Base-by-base conservation (phyloP, 2,329 filamentous ascomycete genomes). In the Pleoardoris graminearum region DNA sequence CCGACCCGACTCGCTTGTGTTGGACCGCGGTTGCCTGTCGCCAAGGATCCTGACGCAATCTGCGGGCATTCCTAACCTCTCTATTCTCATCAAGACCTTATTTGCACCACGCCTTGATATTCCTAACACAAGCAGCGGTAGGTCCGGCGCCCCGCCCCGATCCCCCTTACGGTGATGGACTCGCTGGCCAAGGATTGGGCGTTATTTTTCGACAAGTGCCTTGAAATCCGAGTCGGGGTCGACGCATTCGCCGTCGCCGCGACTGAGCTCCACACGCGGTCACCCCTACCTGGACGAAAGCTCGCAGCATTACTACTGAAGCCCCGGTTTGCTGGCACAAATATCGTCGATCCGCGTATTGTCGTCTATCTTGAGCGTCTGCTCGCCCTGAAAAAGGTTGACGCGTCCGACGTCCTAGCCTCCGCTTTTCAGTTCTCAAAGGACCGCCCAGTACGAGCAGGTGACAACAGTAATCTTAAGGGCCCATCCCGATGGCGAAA, bases 341-440 rank as follows among this genome's bases (percentile, higher is more conserved):
- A 21, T 50, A 69, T 53, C 27, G 53, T 72, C 32, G 74, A 76
- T 55, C 70, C 71, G 14, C 65, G 70, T 8, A 59, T 71, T 17
- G 47, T 71, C 46, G 50, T 69, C 47, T 74, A 72, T 50, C 53
- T 69, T 23, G 72, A 75, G 55, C 63, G 65, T 25, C 54, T 74
- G 25, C 55, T 75, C 30, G 62, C 66, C 7, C 35, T 65, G 37
- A 69, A 66, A 41, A 66, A 63, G 51, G 48, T 75, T 14, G 66
- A 74, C 46, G 67, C 70, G 7, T 66, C 71, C 12, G 71, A 75
- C 36, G 62, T 73, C 7, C 59, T 75, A 1, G 38, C 59, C 21
- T 50, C 69, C 6, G 62, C 69, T 2, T 72, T 72, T 54, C 55
- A 67, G 33, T 70, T 60, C 51, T 74, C 72, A 33, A 68, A 68